phyloP scores from a whole-genome alignment of 2,329 filamentous ascomycete species.

The Paramyrothecium sp. region DNA sequence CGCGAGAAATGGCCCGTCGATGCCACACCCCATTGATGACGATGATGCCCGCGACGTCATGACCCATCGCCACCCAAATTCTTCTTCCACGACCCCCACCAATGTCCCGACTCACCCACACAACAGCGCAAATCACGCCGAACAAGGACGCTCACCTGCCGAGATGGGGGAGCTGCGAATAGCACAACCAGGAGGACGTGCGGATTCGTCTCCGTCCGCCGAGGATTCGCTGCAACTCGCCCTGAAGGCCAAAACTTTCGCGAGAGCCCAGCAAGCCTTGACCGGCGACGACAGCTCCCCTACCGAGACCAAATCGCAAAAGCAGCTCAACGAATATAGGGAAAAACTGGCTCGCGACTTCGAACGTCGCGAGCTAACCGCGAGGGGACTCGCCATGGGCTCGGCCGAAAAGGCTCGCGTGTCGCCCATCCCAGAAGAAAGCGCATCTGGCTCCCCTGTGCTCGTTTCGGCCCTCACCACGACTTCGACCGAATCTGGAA shows the following conservation, averaged over 20 bases:
- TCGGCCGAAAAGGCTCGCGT: conserved; percentile 42
- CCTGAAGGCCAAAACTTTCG: conserved; percentile 1
- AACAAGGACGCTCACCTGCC: not conserved
- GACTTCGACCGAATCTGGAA: conserved; percentile 69
- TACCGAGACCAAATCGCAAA: conserved; percentile 29
- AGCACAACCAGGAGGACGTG: not conserved
- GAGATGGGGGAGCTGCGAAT: not conserved
- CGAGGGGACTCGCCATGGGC: conserved; percentile 27
- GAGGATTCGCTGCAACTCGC: not conserved
- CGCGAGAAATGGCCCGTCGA: conserved; percentile 22
- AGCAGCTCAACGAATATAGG: conserved; percentile 57
- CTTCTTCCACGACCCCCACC: conserved; percentile 15
- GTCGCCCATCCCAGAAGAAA: conserved; percentile 67
- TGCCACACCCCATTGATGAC: not conserved
- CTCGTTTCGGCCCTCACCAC: conserved; percentile 39
- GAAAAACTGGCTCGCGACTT: conserved; percentile 54
- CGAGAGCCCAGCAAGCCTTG: conserved; percentile 13
- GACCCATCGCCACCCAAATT: conserved; percentile 26
- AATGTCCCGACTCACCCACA: not conserved
- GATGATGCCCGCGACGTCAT: conserved; percentile 26
- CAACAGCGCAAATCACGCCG: not conserved
- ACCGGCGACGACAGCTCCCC: conserved; percentile 10
- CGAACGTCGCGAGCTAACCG: conserved; percentile 41
- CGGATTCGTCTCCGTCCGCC: not conserved
- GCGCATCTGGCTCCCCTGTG: conserved; percentile 33